Evolutionary conservation across 208 protist species (phyloP).

Genomic region (Acanthamoeba royreba): DNA sequence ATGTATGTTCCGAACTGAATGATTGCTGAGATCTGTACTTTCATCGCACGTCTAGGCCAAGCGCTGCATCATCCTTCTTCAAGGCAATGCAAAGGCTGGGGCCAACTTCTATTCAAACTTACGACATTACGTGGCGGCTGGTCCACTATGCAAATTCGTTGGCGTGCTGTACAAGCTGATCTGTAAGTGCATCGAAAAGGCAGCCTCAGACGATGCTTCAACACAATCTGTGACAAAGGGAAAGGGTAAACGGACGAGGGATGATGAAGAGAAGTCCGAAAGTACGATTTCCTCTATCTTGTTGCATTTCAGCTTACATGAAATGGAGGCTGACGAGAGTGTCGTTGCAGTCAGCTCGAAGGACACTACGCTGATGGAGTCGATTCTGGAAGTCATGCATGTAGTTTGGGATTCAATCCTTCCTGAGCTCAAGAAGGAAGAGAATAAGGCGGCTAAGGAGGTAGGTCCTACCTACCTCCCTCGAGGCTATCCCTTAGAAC

Average conservation of each 20-base stretch:
- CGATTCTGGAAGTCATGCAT: neutral
- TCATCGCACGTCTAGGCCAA: too few species aligned
- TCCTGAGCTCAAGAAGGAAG: neutral
- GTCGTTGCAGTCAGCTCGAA: neutral
- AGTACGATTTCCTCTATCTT: neutral
- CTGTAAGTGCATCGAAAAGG: neutral
- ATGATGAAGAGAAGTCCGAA: neutral
- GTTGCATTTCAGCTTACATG: neutral
- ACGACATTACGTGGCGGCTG: neutral
- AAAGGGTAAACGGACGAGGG: neutral
- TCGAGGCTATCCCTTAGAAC: too few species aligned
- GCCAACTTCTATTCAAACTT: neutral
- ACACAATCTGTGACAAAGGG: neutral
- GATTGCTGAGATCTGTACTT: too few species aligned
- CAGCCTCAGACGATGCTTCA: too few species aligned
- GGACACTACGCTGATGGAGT: neutral
- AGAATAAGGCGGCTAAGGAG: neutral
- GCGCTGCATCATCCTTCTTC: neutral
- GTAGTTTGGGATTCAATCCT: neutral
- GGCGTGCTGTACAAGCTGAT: neutral
- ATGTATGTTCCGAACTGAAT: too few species aligned
- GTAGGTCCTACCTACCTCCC: neutral
- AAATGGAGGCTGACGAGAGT: too few species aligned
- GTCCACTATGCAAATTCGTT: neutral
- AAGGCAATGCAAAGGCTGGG: neutral